Base-by-base conservation (phyloP, 306 rosid genomes). In the Trifolium pratense region DNA sequence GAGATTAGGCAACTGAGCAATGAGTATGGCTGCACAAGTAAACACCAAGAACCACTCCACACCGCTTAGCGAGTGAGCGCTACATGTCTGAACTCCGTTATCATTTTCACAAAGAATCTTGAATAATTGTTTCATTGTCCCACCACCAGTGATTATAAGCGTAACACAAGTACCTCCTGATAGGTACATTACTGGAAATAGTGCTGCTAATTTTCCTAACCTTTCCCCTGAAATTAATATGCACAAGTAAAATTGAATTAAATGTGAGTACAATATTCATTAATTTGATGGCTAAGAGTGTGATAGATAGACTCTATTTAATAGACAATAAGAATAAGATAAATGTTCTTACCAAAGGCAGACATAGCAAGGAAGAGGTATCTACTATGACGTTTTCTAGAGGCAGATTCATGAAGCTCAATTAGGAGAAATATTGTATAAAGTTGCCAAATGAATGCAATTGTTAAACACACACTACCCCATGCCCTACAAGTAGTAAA, bases 1-100 rank as follows among this genome's bases (percentile, higher is more conserved):
- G 31, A 92, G 73, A 52, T 85, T 92, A 5, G 93, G 97, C 17
- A 86, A 51, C 25, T 83, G 96, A 8, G 90, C 91, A 0, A 87
- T 39, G 39, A 72, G 56, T 29, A 86, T 85, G 39, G 97, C 92
- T 0, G 80, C 13, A 40, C 81, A 77, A 0, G 84, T 75, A 69
- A 92, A 92, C 16, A 79, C 75, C 68, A 89, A 58, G 79, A 80
- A 92, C 87, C 97, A 89, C 36, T 79, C 78, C 0, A n/a, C 21
- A 0, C 81, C 80, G 10, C 34, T 85, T 2, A 81, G 63, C 2
- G 84, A 37, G 37, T 63, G 75, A 0, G 76, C 82, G 0, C 43
- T 63, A 21, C 91, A 88, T 7, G 57, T 32, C 1, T 21, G 5
- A 10, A 40, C 1, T 6, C 68, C 82, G 2, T 45, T 4, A 25